Percentiles rank a stretch among this genome's conserved stretches.
Conservation (phyloP, 2,329 filamentous ascomycete species). For the Fragosphaeria purpurea region DNA sequence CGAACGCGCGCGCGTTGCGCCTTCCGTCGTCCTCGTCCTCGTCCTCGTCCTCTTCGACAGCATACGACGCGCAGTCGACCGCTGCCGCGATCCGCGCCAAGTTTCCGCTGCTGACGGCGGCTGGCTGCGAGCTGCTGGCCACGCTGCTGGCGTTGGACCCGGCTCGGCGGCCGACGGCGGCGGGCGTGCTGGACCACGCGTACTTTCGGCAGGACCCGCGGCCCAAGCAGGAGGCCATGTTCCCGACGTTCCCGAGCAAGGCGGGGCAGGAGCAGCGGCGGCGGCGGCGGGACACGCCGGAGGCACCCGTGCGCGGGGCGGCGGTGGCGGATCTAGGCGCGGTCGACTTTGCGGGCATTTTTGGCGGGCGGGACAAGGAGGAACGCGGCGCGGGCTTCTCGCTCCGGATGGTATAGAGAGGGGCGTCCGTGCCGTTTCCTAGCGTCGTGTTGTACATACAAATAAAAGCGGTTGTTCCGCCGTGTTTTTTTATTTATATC, state of each 20-base stretch:
- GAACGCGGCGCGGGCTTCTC: slow-evolving; percentile 56
- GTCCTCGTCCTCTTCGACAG: slow-evolving; percentile 42
- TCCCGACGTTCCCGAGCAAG: slow-evolving; percentile 93
- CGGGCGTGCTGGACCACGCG: slow-evolving; percentile 63
- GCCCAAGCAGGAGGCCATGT: slow-evolving; percentile 83
- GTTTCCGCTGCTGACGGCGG: slow-evolving; percentile 71
- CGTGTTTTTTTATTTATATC: background rate
- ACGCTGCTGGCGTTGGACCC: slow-evolving; percentile 69
- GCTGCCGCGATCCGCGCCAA: slow-evolving; percentile 51
- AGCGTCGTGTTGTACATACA: too few relatives aligned
- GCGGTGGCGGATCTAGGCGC: slow-evolving; percentile 46
- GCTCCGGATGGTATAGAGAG: slow-evolving; percentile 46
- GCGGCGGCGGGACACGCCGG: slow-evolving; percentile 61
- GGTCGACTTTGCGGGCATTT: slow-evolving; percentile 61
- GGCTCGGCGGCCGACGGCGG: slow-evolving; percentile 55
- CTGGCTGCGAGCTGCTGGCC: slow-evolving; percentile 61
- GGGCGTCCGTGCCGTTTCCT: background rate
- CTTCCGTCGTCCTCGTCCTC: slow-evolving; percentile 42
- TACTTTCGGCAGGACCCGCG: slow-evolving; percentile 88
- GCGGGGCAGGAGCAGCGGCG: slow-evolving; percentile 81
- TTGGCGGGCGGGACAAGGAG: slow-evolving; percentile 55
- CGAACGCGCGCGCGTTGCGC: slow-evolving; percentile 72
- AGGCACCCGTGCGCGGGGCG: slow-evolving; percentile 71
- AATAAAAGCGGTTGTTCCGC: too few relatives aligned
- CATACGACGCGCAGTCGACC: too few relatives aligned